Base-by-base conservation (phyloP, 495 filamentous ascomycete species). In the Penicillium herquei region DNA sequence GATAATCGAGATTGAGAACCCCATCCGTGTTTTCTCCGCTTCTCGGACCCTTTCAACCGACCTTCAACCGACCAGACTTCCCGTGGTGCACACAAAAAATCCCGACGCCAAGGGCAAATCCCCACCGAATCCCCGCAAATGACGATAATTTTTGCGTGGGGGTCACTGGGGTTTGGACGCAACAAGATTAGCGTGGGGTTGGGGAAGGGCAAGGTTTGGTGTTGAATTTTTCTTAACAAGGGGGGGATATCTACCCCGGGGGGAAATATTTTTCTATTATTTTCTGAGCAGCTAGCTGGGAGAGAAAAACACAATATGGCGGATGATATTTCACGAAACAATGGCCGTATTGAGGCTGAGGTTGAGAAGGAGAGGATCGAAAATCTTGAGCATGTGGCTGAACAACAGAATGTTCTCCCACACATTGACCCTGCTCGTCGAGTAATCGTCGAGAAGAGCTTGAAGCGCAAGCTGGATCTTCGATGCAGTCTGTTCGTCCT, bases 401-500 rank as follows among this genome's bases (percentile, higher is more conserved):
- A 61, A 32, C 52, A 35, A 26, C 63, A 37, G 17, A 57, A 56
- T 49, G 40, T 37, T 10, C 6, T 58, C 1, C 45, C 59, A 35
- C 61, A 61, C 31, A 66, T 66, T 34, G 63, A 66, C 17, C 63
- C 63, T 12, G 60, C 60, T 49, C 63, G 63, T 35, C 57, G 63
- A 32, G 26, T 48, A 7, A 57, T 56, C 30, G 64, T 65, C 18
- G 68, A 70, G 61, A 70, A 70, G 57, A 56, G 48, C 11, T 56
- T 70, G 31, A 69, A 63, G 59, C 55, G 63, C 18, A 71, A 71
- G 59, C 65, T 71, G 3, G 69, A 71, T 57, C 55, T 58, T 26
- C 65, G 69, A 3, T 67, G 65, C 59, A 60, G 63, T 45, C 54
- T 67, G 37, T 68, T 69, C 44, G 61, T 72, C 2, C 42, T 67